Base-by-base conservation (phyloP, 148 eudicot species). In the Amaranthus hypochondriacus region DNA sequence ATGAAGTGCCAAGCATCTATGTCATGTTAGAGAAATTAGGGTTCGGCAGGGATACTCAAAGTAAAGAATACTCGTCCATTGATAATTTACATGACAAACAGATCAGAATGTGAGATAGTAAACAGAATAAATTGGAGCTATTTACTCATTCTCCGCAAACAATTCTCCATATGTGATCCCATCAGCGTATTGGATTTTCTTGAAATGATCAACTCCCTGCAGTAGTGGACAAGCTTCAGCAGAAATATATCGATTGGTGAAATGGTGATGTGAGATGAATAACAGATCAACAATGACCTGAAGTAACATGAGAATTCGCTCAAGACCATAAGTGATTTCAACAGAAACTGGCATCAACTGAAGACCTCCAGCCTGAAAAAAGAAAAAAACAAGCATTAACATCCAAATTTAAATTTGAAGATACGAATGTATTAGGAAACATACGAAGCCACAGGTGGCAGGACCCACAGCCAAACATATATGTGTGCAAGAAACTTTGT, bases 251-350 rank as follows among this genome's bases (percentile, higher is more conserved):
- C 15, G 46, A 48, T 55, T 73, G 56, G 69, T 13, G 44, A n/a
- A 48, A 55, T 73, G 56, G 69, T 13, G 44, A n/a, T 52, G 44
- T 46, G 52, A 44, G 52, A 64, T n/a, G 11, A 42, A 52, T 48
- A 72, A 51, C 18, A 13, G 14, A 65, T 56, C 74, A 74, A 76
- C 44, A 49, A 54, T 64, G 61, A 96, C 99, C 99, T 96, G 99
- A 78, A 96, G 99, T 67, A 87, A 84, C 99, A 96, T 96, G 70
- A 96, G 87, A 71, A 96, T 96, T 58, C 99, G 86, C 81, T 96
- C 99, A 76, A 96, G 99, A 78, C 99, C 99, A 81, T 96, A 96
- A 61, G 99, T 96, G 81, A 96, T 96, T 89, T 96, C 99, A 80
- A 96, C 99, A 69, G 99, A 96, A 56, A 96, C 87, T 9, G 99